phyloP scores from a whole-genome alignment of 768 basidiomycete species.

The Hysterangium stoloniferum region DNA sequence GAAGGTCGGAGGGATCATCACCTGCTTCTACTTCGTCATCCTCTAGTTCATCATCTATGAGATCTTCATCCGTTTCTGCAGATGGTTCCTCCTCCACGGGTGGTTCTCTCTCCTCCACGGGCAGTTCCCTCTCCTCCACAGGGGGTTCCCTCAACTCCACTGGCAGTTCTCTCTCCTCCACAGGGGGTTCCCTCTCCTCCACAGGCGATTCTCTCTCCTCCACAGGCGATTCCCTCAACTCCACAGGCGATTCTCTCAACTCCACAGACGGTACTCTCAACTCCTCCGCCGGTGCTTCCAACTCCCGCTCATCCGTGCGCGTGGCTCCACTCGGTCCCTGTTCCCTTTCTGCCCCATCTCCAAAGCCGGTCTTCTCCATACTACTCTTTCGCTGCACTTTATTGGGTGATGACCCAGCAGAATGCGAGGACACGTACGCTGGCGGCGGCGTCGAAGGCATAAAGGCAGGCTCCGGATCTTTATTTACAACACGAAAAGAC shows the following conservation, averaged over 20 bases:
- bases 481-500: conserved; percentile 7
- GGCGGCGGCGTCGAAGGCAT: conserved; percentile 3
- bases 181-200: background rate
- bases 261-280: no score
- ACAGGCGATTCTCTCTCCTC: no score
- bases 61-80: no score
- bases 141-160: background rate
- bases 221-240: no score
- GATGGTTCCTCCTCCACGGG: background rate
- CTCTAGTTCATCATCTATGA: no score
- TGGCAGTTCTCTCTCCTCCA: background rate
- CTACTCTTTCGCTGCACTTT: background rate
- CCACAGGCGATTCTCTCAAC: no score
- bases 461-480: background rate
- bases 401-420: background rate
- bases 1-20: background rate
- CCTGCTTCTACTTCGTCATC: no score
- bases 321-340: background rate
- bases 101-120: background rate
- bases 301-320: background rate
- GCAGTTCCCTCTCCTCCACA: background rate
- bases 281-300: background rate
- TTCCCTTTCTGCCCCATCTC: background rate
- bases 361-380: background rate
- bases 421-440: conserved; percentile 1